Base-by-base conservation (phyloP, 192 early-diverging fungal genomes). In the Coemansia sp. region DNA sequence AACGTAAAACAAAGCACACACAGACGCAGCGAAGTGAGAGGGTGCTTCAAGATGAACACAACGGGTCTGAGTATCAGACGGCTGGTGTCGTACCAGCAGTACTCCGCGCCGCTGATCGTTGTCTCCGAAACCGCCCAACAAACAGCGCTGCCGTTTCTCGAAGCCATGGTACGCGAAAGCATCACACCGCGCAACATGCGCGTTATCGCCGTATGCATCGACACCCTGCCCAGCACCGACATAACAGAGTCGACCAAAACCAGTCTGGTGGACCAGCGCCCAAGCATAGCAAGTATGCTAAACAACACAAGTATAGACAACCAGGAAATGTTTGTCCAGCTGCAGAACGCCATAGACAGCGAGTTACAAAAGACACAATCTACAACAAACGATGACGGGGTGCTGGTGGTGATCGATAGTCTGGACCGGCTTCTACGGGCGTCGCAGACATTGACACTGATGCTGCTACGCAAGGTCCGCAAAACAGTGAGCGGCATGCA, bases 51-150 rank as follows among this genome's bases (percentile, higher is more conserved):
- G 18, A 42, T 55, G 38, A 42, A 22, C 67, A 38, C 51, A 30
- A 70, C 68, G 2, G 72, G 61, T 7, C 72, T 77, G 22, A 56
- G 75, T 28, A 73, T 77, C 17, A 68, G 58, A 63, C 75, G 75
- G 36, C 67, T 83, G 30, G 75, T 72, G 10, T 42, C 71, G 28
- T 73, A 59, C 64, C 71, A 83, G 60, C 68, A 74, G 68, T 67
- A 63, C 34, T 29, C 71, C 2, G 69, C 56, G 6, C 72, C 75
- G 20, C 50, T 83, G 45, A 64, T 71, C 5, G 36, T 77, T 18
- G 64, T 83, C 8, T 74, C 80, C 0, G 80, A 83, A 30, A 71
- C 75, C 2, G 68, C 69, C 10, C 74, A 64, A 60, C 80, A 83
- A 56, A 56, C 80, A 2, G 71, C 75, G 22, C 69, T 83, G 12